Evolutionary conservation across 306 rosid species (phyloP).

Genomic region (Corylus americana): DNA sequence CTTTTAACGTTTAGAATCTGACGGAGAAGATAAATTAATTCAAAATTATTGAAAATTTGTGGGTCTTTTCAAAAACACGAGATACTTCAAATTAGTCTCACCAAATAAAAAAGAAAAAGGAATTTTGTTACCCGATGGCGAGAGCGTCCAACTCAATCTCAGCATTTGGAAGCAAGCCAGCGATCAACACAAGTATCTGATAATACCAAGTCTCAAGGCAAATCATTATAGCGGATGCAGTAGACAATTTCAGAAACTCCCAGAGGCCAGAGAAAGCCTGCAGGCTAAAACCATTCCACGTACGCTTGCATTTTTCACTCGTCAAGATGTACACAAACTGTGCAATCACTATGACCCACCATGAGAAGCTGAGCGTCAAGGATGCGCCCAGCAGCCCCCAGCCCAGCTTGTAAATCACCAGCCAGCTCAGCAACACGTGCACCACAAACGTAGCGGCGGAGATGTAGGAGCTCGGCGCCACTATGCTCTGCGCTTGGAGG

Average conservation of each 20-base stretch:
- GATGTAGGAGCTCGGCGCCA: constrained; percentile 48
- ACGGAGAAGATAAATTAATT: too few species aligned
- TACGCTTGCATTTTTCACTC: constrained; percentile 32
- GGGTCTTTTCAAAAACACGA: too few species aligned
- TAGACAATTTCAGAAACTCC: constrained; percentile 45
- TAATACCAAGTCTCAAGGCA: constrained; percentile 56
- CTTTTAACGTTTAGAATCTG: too few species aligned
- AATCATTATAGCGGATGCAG: constrained; percentile 56
- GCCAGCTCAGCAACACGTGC: constrained; percentile 43
- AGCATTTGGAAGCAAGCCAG: constrained; percentile 49
- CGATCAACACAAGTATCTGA: constrained; percentile 47
- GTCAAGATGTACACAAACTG: constrained; percentile 43
- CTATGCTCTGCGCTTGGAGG: constrained; percentile 61
- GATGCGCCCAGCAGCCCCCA: constrained; percentile 49
- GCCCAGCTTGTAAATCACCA: constrained; percentile 32
- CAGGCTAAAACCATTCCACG: constrained; percentile 51
- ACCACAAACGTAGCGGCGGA: constrained; percentile 28
- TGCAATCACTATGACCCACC: constrained; percentile 57
- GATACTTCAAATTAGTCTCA: too few species aligned
- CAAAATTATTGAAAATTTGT: too few species aligned
- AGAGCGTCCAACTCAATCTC: constrained; percentile 57
- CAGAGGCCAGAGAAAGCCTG: constrained; percentile 49
- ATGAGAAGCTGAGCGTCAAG: constrained; percentile 43
- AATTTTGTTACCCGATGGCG: constrained; percentile 44
- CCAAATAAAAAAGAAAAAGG: too few species aligned